Percentiles rank a stretch among this genome's conserved stretches.
Evolutionary conservation across 1,139 yeast genomes (phyloP).

Genomic region (Debaryomyces sp.): DNA sequence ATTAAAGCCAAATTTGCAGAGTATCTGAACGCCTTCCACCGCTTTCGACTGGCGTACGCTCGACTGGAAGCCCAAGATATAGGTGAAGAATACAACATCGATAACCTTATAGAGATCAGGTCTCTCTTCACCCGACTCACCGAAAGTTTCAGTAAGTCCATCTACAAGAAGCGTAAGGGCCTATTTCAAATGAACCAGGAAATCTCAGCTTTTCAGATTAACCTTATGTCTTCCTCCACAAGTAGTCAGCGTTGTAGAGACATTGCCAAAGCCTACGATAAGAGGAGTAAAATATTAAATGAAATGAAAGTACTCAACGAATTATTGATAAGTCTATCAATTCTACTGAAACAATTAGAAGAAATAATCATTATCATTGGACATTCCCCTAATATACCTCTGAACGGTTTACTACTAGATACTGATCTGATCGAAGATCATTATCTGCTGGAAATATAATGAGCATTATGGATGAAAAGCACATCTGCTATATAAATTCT

Average conservation of each 20-base stretch:
- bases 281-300: conserved; percentile 5
- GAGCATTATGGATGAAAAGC: neutral
- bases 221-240: neutral
- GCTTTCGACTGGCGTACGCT: neutral
- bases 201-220: conserved; percentile 4
- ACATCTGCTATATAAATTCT: neutral
- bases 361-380: conserved; percentile 6
- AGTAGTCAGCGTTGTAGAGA: conserved; percentile 1
- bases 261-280: conserved; percentile 5
- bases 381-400: neutral
- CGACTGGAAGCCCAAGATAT: neutral
- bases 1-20: neutral
- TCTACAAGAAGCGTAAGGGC: conserved; percentile 5
- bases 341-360: conserved; percentile 5
- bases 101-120: conserved; percentile 4
- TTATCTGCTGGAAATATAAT: neutral
- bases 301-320: conserved; percentile 6
- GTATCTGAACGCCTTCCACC: conserved; percentile 1
- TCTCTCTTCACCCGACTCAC: conserved; percentile 11
- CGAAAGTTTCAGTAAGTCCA: conserved; percentile 8
- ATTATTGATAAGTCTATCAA: conserved; percentile 4
- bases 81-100: conserved; percentile 5
- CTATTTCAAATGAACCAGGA: conserved; percentile 3
- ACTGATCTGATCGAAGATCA: neutral
- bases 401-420: neutral